These are phyloP conservation scores for Lodderomyces theae DNA, from an alignment of 1,139 yeast species.

Conservation along the genomic window DNA sequence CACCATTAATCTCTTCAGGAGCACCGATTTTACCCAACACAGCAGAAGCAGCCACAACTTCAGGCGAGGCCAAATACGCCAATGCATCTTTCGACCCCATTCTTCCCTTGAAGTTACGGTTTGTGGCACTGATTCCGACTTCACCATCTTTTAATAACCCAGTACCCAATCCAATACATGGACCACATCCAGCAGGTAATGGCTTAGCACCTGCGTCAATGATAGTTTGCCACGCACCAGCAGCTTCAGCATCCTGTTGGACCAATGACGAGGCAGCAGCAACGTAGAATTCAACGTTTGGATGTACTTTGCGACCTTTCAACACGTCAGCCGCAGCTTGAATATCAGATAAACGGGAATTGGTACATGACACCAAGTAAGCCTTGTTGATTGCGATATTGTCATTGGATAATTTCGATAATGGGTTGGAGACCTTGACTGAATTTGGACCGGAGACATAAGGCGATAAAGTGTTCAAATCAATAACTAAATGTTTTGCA, in stretches of 20 bases:
- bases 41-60: conserved; percentile 97
- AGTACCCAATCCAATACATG: conserved; percentile 95
- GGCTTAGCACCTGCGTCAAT: conserved; percentile 93
- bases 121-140: conserved; percentile 97
- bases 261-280: conserved; percentile 97
- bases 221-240: conserved; percentile 89
- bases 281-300: conserved; percentile 89
- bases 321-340: conserved; percentile 91
- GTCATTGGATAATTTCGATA: conserved; percentile 69
- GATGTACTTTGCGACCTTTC: conserved; percentile 76
- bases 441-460: conserved; percentile 96
- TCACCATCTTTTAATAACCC: conserved; percentile 94
- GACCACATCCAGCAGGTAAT: conserved; percentile 98
- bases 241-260: conserved; percentile 84
- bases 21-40: conserved; percentile 89
- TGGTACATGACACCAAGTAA: conserved; percentile 95
- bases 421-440: conserved; percentile 82
- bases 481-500: conserved; percentile 83
- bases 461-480: conserved; percentile 83
- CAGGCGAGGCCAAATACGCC: conserved; percentile 96
- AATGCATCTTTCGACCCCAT: conserved; percentile 98
- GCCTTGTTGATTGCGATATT: conserved; percentile 86
- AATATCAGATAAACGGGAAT: conserved; percentile 88
- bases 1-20: conserved; percentile 78
- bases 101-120: conserved; percentile 97